Evolutionary conservation across 83 land plant species (phyloP).

Genomic region (Isoetes engelmannii): DNA sequence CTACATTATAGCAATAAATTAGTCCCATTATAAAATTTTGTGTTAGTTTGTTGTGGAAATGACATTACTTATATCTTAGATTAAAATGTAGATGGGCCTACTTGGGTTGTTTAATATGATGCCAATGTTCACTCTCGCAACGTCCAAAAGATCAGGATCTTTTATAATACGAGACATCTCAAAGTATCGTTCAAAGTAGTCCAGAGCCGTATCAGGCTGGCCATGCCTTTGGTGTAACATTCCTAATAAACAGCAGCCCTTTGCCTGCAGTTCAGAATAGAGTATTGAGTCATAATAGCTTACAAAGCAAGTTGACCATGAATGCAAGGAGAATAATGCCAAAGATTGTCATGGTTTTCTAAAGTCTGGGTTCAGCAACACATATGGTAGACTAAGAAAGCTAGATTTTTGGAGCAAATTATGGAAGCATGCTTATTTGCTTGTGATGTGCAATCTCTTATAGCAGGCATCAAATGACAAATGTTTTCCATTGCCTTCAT

Average conservation of each 20-base stretch:
- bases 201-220: neutral
- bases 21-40: too few species aligned
- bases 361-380: too few species aligned
- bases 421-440: too few species aligned
- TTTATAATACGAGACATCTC: neutral
- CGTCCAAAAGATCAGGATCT: constrained; percentile 7
- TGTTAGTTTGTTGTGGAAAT: too few species aligned
- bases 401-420: neutral
- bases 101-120: neutral
- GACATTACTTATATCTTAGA: too few species aligned
- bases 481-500: too few species aligned
- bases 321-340: neutral
- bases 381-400: neutral
- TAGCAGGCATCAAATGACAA: too few species aligned
- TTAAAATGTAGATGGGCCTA: too few species aligned
- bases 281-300: neutral
- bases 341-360: neutral
- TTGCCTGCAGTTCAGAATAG: neutral
- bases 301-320: neutral
- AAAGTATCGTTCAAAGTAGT: constrained; percentile 8
- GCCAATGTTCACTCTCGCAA: constrained; percentile 15
- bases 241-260: constrained; percentile 3
- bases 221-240: constrained; percentile 5
- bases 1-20: too few species aligned
- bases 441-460: too few species aligned